Base-by-base conservation (phyloP, 495 filamentous ascomycete genomes). In the Pyronema omphalodes region DNA sequence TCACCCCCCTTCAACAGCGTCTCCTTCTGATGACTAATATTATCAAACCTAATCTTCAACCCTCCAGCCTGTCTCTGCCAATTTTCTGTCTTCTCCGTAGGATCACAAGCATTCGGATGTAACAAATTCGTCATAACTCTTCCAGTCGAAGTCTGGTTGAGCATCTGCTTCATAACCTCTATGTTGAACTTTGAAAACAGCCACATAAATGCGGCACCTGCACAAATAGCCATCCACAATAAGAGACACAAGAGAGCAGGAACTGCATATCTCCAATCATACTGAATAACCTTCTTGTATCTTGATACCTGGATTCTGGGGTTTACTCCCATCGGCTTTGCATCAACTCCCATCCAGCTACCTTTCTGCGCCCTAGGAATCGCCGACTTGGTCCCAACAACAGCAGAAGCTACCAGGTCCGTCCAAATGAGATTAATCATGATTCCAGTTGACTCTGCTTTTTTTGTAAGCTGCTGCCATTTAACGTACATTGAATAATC, bases 341-440 rank as follows among this genome's bases (percentile, higher is more conserved):
- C 54, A 9, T 48, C 14, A 29, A 14, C 9, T 51, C 41, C 19
- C 37, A 19, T 17, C 23, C 23, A 29, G 23, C 23, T 29, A 5
- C 23, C 23, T 54, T 51, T 18, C 23, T 6, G 12, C 7, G 9
- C 9, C 33, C 60, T 0, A 36, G 14, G 41, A 19, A 47, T n/a
- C 49, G 54, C 33, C 57, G 53, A 50, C 50, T 60, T 66, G 0
- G 66, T 71, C 0, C 71, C 70, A 1, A 71, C 61, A 0, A 71
- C 62, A 0, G 60, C 58, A 43, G 65, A 65, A 7, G 71, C 67
- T 0, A 67, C 59, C 2, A 66, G 29, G 47, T 74, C 70, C 0
- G 71, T 71, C 64, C 66, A 73, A 34, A 72, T 64, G 0, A 71
- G 60, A 45, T 73, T 69, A 3, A 68, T 45, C 37, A 73, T 73